phyloP scores from a whole-genome alignment of 352 stramenopile species.

The Phytophthora citricola region DNA sequence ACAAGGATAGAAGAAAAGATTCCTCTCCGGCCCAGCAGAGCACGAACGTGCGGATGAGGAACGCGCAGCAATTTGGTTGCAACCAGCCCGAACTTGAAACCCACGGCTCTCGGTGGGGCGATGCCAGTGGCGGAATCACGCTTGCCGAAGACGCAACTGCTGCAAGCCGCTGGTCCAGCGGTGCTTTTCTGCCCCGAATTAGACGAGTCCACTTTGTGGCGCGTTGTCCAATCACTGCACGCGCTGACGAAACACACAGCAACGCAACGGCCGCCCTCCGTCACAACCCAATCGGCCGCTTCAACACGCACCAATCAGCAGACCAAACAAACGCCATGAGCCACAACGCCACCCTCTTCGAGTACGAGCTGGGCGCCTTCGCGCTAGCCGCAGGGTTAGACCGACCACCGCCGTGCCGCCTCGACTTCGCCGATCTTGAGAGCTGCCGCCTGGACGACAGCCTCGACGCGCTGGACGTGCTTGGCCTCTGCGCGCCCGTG shows the following conservation, averaged over 20 bases:
- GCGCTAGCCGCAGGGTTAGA: conserved; percentile 27
- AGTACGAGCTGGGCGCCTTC: conserved; percentile 29
- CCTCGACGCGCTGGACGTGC: conserved; percentile 24
- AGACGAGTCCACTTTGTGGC: too few relatives aligned
- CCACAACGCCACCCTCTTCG: conserved; percentile 23
- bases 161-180: too few relatives aligned
- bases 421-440: conserved; percentile 19
- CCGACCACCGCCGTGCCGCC: conserved; percentile 4
- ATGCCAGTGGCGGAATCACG: not conserved
- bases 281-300: conserved; percentile 33
- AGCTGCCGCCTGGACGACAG: conserved; percentile 20
- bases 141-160: not conserved
- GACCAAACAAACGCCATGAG: conserved; percentile 17
- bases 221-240: conserved; percentile 1
- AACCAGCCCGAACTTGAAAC: not conserved
- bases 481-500: conserved; percentile 16
- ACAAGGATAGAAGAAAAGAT: not conserved
- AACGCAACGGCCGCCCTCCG: conserved; percentile 22
- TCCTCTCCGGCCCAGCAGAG: not conserved
- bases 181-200: too few relatives aligned
- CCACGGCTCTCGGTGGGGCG: not conserved
- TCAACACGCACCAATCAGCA: conserved; percentile 12
- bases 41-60: conserved; percentile 2
- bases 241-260: conserved; percentile 11
- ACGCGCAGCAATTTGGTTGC: not conserved